These are phyloP conservation scores for Emergomyces africanus DNA, from an alignment of 2,329 filamentous ascomycete genomes.

Conservation along the genomic window DNA sequence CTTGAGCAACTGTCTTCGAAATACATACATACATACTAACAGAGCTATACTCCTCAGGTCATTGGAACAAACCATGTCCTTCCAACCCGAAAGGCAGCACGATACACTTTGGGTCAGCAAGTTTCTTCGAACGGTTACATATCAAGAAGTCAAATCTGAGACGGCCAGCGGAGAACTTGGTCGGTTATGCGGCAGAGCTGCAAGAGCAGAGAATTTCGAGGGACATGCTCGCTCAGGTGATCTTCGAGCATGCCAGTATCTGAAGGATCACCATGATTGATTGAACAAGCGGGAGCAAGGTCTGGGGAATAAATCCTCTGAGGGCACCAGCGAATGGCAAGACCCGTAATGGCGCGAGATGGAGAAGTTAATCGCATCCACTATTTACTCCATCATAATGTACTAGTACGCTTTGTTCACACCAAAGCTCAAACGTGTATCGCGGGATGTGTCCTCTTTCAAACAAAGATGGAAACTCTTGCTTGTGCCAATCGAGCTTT, in stretches of 20 bases:
- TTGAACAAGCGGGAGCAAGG: slow-evolving; percentile 15
- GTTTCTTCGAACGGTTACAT: slow-evolving; percentile 40
- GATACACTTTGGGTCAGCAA: slow-evolving; percentile 46
- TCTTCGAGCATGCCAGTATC: slow-evolving; percentile 32
- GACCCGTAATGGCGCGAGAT: not conserved
- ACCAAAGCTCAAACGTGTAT: not conserved
- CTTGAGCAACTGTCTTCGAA: not conserved
- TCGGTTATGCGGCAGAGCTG: slow-evolving; percentile 36
- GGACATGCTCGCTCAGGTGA: slow-evolving; percentile 42
- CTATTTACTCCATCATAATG: not conserved
- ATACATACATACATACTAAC: not conserved
- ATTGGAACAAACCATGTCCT: slow-evolving; percentile 46
- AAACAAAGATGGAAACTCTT: not conserved
- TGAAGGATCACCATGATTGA: slow-evolving; percentile 34
- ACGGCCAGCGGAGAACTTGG: slow-evolving; percentile 38
- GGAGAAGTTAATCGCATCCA: not conserved
- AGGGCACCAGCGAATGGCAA: not conserved
- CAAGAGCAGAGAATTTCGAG: slow-evolving; percentile 41
- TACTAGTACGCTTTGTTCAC: not conserved
- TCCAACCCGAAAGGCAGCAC: slow-evolving; percentile 35
- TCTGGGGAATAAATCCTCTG: not conserved
- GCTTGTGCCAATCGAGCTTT: not conserved
- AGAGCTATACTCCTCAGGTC: slow-evolving; percentile 19
- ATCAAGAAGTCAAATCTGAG: slow-evolving; percentile 36
- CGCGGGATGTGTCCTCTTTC: not conserved